A percentile compares a stretch with the other conserved stretches of the same genome.
These are phyloP conservation scores for Colletotrichum sidae DNA, from an alignment of 2,329 filamentous ascomycete species.

Conservation along the genomic window DNA sequence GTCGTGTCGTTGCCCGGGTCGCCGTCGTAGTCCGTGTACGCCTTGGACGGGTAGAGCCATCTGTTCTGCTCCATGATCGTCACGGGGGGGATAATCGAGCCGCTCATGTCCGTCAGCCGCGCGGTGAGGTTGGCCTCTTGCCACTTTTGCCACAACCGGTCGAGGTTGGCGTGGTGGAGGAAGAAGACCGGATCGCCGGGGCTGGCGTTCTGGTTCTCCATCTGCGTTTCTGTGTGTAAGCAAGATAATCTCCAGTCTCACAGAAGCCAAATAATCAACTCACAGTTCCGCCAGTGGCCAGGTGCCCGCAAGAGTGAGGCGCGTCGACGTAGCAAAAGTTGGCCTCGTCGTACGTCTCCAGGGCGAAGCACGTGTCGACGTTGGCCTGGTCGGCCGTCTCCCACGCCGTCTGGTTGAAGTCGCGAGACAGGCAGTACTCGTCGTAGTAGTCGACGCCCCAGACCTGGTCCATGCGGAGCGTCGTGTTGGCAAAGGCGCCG, in stretches of 20 bases:
- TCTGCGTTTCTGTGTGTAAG: neutral
- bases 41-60: conserved; percentile 22
- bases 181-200: conserved; percentile 30
- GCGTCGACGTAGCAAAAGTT: conserved; percentile 28
- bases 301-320: conserved; percentile 21
- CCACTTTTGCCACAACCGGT: conserved; percentile 26
- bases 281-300: conserved; percentile 21
- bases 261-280: neutral
- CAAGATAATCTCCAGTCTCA: too few species aligned
- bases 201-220: conserved; percentile 30
- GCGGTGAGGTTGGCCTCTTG: conserved; percentile 31
- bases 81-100: conserved; percentile 9
- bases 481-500: conserved; percentile 41
- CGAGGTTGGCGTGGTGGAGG: conserved; percentile 25
- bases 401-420: conserved; percentile 23
- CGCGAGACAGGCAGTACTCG: conserved; percentile 24
- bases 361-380: conserved; percentile 19
- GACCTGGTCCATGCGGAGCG: conserved; percentile 29
- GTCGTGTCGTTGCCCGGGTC: conserved; percentile 40
- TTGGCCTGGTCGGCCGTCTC: conserved; percentile 17
- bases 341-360: conserved; percentile 13
- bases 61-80: conserved; percentile 25
- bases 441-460: conserved; percentile 28
- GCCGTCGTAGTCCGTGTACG: conserved; percentile 33
- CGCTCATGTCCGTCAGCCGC: conserved; percentile 21